phyloP scores from a whole-genome alignment of 495 filamentous ascomycete genomes.

The Podospora didyma region DNA sequence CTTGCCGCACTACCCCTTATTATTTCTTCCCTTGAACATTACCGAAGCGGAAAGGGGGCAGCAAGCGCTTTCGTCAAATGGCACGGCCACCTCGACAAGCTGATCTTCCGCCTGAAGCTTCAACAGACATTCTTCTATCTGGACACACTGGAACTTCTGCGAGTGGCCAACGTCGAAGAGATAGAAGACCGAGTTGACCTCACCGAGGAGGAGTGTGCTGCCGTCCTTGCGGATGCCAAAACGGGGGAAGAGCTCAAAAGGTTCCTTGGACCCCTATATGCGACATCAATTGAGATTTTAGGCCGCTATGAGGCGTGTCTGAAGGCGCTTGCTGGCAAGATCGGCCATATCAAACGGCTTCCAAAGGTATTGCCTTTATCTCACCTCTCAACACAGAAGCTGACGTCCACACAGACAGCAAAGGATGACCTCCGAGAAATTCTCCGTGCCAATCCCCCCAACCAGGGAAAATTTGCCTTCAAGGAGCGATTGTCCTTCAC shows the following conservation, averaged over 20 bases:
- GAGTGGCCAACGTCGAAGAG: background rate
- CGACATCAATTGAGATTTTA: background rate
- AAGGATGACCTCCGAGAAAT: conserved; percentile 3
- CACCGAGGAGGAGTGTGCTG: background rate
- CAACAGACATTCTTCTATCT: conserved; percentile 8
- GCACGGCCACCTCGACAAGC: conserved; percentile 9
- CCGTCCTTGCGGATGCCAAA: background rate
- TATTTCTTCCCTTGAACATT: conserved; percentile 31
- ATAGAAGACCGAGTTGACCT: background rate
- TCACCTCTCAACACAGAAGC: no score
- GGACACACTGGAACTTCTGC: background rate
- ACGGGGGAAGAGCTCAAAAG: background rate
- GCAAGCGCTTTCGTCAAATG: conserved; percentile 14
- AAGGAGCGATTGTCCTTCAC: conserved; percentile 4
- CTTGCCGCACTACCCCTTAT: conserved; percentile 31
- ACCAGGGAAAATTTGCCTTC: background rate
- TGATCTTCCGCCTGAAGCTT: conserved; percentile 9
- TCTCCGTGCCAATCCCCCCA: background rate
- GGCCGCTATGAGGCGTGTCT: conserved; percentile 8
- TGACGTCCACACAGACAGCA: background rate
- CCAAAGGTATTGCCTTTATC: background rate
- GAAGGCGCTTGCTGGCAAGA: conserved; percentile 7
- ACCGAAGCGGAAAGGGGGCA: conserved; percentile 18
- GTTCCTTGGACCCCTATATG: background rate
- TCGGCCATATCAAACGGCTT: conserved; percentile 8